A percentile compares a stretch with the other conserved stretches of the same genome.
Conservation (phyloP, 441 rosid genomes). For the Corymbia calophylla region DNA sequence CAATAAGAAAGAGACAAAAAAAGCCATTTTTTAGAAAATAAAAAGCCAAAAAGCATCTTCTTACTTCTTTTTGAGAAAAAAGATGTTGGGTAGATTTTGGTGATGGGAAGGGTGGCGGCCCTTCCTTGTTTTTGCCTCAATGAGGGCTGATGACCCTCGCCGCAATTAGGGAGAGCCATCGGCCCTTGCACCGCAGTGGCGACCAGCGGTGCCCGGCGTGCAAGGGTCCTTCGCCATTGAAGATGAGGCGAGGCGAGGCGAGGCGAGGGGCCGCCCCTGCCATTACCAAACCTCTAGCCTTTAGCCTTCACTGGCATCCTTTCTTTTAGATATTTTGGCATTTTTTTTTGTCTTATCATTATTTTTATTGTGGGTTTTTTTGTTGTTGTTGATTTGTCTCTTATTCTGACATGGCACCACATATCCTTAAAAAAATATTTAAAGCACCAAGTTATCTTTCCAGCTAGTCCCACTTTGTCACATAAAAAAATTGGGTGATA, state of each 20-base stretch:
- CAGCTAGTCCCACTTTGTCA: neutral
- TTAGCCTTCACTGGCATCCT: neutral
- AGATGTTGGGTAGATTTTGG: too few relatives aligned
- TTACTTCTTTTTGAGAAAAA: too few relatives aligned
- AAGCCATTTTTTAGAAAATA: neutral
- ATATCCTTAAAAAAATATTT: neutral
- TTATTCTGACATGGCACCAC: neutral
- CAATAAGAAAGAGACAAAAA: neutral
- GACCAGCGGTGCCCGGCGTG: neutral
- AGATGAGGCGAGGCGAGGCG: neutral
- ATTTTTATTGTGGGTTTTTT: neutral
- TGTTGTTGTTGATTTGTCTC: neutral
- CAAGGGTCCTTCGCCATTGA: neutral
- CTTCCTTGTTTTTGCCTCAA: neutral
- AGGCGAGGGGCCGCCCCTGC: neutral
- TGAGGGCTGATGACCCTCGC: neutral
- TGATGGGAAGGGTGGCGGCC: neutral
- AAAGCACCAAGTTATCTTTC: neutral
- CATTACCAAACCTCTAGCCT: neutral
- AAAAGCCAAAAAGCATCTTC: too few relatives aligned
- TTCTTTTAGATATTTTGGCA: accelerated
- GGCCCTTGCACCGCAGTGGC: neutral
- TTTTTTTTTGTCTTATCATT: neutral
- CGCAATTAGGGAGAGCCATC: neutral
- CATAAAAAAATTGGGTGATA: neutral